These are phyloP conservation scores for Alnus glutinosa DNA, from an alignment of 306 rosid genomes.

Conservation along the genomic window DNA sequence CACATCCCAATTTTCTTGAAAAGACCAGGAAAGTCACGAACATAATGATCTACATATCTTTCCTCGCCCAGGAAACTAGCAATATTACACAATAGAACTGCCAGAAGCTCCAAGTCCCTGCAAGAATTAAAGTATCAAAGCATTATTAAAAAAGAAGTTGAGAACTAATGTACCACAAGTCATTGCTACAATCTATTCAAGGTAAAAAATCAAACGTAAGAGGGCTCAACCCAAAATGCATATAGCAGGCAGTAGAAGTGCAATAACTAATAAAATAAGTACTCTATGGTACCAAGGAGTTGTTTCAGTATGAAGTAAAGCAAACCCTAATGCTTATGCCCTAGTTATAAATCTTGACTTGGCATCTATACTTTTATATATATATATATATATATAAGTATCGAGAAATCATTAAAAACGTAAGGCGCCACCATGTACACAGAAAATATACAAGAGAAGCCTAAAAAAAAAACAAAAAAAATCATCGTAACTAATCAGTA, in stretches of 20 bases:
- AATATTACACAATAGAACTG: conserved; percentile 66
- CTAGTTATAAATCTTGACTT: not conserved
- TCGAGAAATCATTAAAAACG: too few species aligned
- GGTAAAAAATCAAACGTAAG: not conserved
- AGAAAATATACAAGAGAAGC: too few species aligned
- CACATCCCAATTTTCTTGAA: conserved; percentile 44
- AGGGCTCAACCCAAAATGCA: conserved; percentile 24
- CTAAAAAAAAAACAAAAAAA: too few species aligned
- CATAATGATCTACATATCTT: conserved; percentile 82
- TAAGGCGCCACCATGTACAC: too few species aligned
- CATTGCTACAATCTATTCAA: not conserved
- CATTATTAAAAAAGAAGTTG: conserved; percentile 15
- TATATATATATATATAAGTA: too few species aligned
- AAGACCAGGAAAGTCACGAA: conserved; percentile 86
- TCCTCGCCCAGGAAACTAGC: conserved; percentile 69
- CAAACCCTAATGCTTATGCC: conserved; percentile 14
- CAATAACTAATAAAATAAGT: conserved; percentile 21
- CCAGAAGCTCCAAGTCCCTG: conserved; percentile 87
- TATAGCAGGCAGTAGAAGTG: conserved; percentile 21
- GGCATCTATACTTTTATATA: not conserved
- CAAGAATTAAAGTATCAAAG: conserved; percentile 26
- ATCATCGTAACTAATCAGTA: too few species aligned
- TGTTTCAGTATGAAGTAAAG: conserved; percentile 13
- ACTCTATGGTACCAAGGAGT: not conserved
- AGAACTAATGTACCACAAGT: conserved; percentile 5